Percentiles rank a stretch among this genome's conserved stretches.
Conservation (phyloP, 139 green algal genomes). For the Eudorina sp. region DNA sequence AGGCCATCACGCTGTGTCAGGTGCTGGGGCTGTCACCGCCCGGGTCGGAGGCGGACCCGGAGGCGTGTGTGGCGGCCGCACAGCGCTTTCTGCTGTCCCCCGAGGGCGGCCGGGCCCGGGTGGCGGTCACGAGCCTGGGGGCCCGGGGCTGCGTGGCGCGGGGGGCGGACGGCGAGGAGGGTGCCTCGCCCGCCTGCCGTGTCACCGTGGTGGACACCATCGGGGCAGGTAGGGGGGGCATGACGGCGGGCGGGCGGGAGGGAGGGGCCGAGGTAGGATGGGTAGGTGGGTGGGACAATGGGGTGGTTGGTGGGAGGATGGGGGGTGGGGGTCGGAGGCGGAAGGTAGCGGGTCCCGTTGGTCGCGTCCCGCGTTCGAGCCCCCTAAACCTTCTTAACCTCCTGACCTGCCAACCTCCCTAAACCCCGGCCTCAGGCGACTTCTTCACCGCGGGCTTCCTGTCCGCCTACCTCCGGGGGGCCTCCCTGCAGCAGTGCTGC, state of each 20-base stretch:
- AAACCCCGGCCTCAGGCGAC: conserved; percentile 61
- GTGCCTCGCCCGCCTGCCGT: conserved; percentile 47
- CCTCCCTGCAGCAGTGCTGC: conserved; percentile 51
- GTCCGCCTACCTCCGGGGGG: conserved; percentile 63
- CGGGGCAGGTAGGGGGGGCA: conserved; percentile 61
- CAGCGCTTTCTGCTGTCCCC: conserved; percentile 63
- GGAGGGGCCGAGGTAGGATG: too few relatives aligned
- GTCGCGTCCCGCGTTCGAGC: too few relatives aligned
- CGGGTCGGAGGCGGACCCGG: neutral
- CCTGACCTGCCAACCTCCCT: neutral
- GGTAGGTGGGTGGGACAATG: neutral
- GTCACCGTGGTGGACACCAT: conserved; percentile 88
- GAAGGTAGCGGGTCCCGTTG: too few relatives aligned
- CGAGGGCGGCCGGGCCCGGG: conserved; percentile 6
- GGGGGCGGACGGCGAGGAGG: conserved; percentile 27
- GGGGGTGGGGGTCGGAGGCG: too few relatives aligned
- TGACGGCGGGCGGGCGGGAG: neutral
- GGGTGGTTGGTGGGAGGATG: neutral
- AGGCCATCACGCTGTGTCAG: conserved; percentile 74
- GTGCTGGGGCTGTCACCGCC: conserved; percentile 39
- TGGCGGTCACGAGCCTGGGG: conserved; percentile 78
- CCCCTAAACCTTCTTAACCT: too few relatives aligned
- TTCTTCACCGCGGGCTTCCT: conserved; percentile 86
- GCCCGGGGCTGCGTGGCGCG: conserved; percentile 71
- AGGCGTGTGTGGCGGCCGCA: conserved; percentile 42